Evolutionary conservation across 2,329 filamentous ascomycete species (phyloP).

Genomic region (Claviceps africana): DNA sequence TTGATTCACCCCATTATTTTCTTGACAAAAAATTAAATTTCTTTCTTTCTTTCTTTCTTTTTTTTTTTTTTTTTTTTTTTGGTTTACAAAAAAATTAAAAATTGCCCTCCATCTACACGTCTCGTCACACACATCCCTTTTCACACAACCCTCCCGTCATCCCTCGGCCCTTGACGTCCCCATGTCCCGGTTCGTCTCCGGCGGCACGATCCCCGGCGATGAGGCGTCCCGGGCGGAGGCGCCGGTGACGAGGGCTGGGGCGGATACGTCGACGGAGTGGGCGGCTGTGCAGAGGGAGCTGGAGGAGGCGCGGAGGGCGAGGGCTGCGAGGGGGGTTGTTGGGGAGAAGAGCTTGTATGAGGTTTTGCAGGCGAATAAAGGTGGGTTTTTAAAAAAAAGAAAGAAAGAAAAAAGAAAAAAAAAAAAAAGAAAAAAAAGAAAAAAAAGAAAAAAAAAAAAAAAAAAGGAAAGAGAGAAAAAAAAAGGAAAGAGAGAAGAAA

Average conservation of each 20-base stretch:
- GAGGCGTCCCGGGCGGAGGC: constrained; percentile 7
- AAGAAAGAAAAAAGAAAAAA: neutral
- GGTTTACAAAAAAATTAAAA: too few relatives aligned
- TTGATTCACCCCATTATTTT: neutral
- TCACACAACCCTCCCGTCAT: too few relatives aligned
- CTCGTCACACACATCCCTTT: too few relatives aligned
- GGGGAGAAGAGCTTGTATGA: constrained; percentile 57
- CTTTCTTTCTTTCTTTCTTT: neutral
- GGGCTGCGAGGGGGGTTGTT: constrained; percentile 25
- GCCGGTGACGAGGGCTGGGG: too few relatives aligned
- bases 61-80: neutral
- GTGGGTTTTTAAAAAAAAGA: constrained; percentile 21
- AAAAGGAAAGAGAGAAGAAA: neutral
- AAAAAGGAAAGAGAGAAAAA: neutral
- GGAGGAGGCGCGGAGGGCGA: constrained; percentile 40
- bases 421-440: neutral
- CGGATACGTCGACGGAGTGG: constrained; percentile 37
- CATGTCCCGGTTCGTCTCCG: constrained; percentile 38
- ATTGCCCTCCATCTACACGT: too few relatives aligned
- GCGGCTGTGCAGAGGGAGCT: constrained; percentile 50
- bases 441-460: neutral
- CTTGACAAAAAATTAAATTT: too few relatives aligned
- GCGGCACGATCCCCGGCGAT: constrained; percentile 31
- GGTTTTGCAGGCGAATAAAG: constrained; percentile 69
- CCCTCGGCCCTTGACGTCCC: too few relatives aligned